Base-by-base conservation (phyloP, 2,329 filamentous ascomycete species). In the Hymenoscyphus albidus region DNA sequence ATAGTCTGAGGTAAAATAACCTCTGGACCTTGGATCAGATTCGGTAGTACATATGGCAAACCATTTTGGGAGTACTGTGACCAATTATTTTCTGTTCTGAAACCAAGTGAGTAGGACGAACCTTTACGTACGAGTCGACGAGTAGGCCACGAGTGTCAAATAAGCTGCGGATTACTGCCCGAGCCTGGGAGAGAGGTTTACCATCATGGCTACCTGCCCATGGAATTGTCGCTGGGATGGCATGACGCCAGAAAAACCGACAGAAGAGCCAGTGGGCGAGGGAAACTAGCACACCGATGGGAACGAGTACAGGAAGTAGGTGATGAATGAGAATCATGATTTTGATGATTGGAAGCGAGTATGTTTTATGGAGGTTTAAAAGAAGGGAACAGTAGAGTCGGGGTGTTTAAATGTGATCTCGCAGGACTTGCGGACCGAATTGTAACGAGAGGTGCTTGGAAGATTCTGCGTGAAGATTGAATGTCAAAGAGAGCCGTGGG, bases 41-140 rank as follows among this genome's bases (percentile, higher is more conserved):
- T 77, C 0, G 80, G 80, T 6, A 80, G 62, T 1, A 81, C 70
- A 2, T 81, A 79, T 0, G 78, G 70, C 40, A 74, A 74, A n/a
- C 78, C 78, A 16, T 76, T 74, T 58, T 81, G 81, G 31, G 74
- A 71, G 64, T 80, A 81, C 78, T 81, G 32, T 9, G 13, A 32
- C 32, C 38, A 56, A 39, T 57, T 69, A 39, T 67, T 63, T 56
- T 31, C 7, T 5, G 13, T n/a, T 5, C 39, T 22, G 16, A 13
- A 40, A n/a, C 18, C 27, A 16, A 44, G 4, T 39, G n/a, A 35
- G 38, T 40, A 59, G n/a, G 48, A 64, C 55, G 48, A 44, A 69
- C 70, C 60, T 69, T 70, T 40, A 65, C 22, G 58, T 71, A 70
- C 14, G 68, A 68, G 32, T 68, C 66, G 32, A 64, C 48, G 16